Conservation (phyloP, 768 basidiomycete genomes). For the Hericium coralloides region DNA sequence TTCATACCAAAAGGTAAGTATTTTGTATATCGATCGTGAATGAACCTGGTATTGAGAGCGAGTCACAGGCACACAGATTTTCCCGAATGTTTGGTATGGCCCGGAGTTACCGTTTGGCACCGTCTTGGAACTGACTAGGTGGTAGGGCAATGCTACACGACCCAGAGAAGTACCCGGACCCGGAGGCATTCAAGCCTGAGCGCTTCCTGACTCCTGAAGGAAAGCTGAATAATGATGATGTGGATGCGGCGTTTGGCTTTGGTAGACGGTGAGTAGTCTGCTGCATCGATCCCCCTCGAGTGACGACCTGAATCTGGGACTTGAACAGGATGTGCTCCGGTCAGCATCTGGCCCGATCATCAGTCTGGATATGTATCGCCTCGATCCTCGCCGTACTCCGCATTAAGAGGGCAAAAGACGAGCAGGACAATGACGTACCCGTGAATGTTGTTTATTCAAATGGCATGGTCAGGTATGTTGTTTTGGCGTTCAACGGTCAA, state of each 20-base stretch:
- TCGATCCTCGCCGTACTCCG: not conserved
- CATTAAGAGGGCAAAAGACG: not conserved
- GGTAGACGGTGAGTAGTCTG: not conserved
- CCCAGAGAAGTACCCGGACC: not conserved
- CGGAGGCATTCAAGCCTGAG: not conserved
- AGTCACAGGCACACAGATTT: conserved; percentile 19
- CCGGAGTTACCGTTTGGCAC: too few species aligned
- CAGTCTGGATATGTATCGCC: conserved; percentile 5
- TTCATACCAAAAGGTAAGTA: not conserved
- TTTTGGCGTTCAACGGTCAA: not conserved
- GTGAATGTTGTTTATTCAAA: not conserved
- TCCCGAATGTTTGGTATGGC: conserved; percentile 23
- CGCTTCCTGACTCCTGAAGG: not conserved
- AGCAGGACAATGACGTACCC: not conserved
- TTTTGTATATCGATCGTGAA: conserved; percentile 14
- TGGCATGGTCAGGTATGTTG: not conserved
- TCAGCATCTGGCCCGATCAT: conserved; percentile 6
- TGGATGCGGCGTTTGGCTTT: not conserved
- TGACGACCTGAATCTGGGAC: too few species aligned
- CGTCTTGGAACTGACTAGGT: not conserved
- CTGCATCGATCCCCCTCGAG: too few species aligned
- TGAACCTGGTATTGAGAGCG: conserved; percentile 20
- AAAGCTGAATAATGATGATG: not conserved
- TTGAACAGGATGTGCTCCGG: conserved; percentile 5
- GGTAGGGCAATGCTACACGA: conserved; percentile 3